Evolutionary conservation across 495 filamentous ascomycete genomes (phyloP).

Genomic region (Oidiodendron maius): DNA sequence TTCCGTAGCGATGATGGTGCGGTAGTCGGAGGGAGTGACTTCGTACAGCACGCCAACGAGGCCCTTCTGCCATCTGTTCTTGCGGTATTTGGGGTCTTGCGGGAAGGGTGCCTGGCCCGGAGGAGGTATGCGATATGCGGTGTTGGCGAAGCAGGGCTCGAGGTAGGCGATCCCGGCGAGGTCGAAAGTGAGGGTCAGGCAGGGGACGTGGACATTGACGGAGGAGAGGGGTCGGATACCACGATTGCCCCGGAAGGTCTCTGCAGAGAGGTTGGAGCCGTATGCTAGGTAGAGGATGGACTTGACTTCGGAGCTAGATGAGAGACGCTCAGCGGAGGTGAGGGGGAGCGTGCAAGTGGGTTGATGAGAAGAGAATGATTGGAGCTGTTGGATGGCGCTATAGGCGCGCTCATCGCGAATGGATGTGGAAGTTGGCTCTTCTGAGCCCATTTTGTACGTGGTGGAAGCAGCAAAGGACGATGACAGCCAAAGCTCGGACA

Average conservation of each 20-base stretch:
- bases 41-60: constrained; percentile 94
- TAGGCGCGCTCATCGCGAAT: neutral
- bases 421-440: neutral
- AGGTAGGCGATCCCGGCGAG: constrained; percentile 78
- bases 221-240: constrained; percentile 74
- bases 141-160: constrained; percentile 92
- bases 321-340: constrained; percentile 6
- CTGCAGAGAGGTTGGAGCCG: constrained; percentile 76
- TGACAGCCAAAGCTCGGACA: neutral
- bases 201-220: constrained; percentile 73
- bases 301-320: constrained; percentile 1
- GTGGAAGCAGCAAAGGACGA: neutral
- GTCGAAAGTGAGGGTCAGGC: constrained; percentile 73
- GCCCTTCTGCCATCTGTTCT: constrained; percentile 63
- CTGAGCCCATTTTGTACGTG: neutral
- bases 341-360: neutral
- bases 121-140: constrained; percentile 41
- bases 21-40: constrained; percentile 74
- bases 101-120: too few relatives aligned
- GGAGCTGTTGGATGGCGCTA: neutral
- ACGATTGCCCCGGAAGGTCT: constrained; percentile 69
- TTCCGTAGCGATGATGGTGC: constrained; percentile 83
- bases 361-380: neutral
- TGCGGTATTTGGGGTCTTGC: constrained; percentile 35
- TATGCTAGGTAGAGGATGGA: constrained; percentile 92